Evolutionary conservation across 192 early-diverging fungal species (phyloP), one percentile per base, ranked within the genome.

Genomic region (Thoreauomyces humboldtii): DNA sequence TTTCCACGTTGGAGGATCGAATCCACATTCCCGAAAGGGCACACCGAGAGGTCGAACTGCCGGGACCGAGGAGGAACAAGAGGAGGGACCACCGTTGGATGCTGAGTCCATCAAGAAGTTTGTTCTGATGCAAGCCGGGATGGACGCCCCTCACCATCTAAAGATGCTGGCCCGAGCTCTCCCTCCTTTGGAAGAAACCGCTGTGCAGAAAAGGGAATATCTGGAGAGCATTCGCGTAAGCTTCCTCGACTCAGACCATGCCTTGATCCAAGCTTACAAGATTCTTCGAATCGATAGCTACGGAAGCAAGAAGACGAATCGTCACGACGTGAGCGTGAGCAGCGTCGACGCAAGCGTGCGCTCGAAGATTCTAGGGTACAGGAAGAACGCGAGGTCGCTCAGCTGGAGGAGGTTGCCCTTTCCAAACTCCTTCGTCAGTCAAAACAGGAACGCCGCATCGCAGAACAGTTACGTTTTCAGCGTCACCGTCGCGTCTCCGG

Each of bases 361-460:
- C 59, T 86, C n/a, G 67, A 65, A 1, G 73, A 83, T 29, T 75
- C 82, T 43, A 38, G 70, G 11, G 61, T 65, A 24, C 71, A 82
- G 48, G 75, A 85, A 42, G 75, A 76, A 37, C 52, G 64, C 29
- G 77, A 85, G 36, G 60, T 56, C 32, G 48, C 66, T 4, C 72
- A 73, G 11, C 36, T 80, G 34, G 80, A 86, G 42, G 67, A 79
- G 24, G 50, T 76, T 17, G 50, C 81, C 19, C 59, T 80, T 5
- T 35, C 73, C 7, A 79, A 78, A 54, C 65, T 86, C 17, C 51
- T 76, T 55, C 64, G 76, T 3, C 76, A 82, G 65, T 86, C 84
- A 7, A 86, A 85, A 69, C 84, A 86, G 59, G 84, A 86, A 55
- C 56, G 82, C 6, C 44, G 84, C 4, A 86, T 86, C n/a, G 82